Base-by-base conservation (phyloP, 148 eudicot genomes). In the Rhododendron ferrugineum region DNA sequence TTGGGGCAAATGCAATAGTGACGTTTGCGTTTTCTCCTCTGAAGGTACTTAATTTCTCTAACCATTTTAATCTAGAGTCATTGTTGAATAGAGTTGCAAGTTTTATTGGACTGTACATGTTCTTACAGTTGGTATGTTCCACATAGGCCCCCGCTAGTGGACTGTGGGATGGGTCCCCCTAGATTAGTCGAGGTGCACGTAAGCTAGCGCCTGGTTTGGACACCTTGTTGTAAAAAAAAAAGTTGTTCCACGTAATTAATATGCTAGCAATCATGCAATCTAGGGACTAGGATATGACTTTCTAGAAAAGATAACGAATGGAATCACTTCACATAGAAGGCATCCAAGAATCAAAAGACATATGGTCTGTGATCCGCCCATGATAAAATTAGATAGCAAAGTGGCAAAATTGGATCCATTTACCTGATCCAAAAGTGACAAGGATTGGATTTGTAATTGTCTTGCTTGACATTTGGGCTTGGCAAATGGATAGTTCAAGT, bases 11-110 rank as follows among this genome's bases (percentile, higher is more conserved):
- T 90, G 98, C 98, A 58, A 85, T 97, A 16, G 98, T 97, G 86
- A 88, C 98, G 36, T 95, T 97, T 70, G 88, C 99, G 30, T 97
- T 97, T 88, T 97, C 99, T 89, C 99, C 98, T 84, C 88, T 97
- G 75, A 81, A 95, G 99, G 99, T 95, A 82, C 78, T 49, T 78
- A 11, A 60, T 22, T 81, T 56, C 30, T 32, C 49, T 49, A 7
- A 16, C n/a, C 28, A 30, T n/a, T 73, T 37, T 80, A 40, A 32
- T 42, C 47, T 86, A 60, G 79, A 44, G 85, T 50, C 22, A 26
- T 72, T 1, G 2, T 40, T 62, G 62, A 82, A 44, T 23, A 6
- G 47, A 47, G 8, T 11, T n/a, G 42, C 30, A 5, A 82, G 64
- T 22, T 13, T 81, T 64, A 11, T 18, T 52, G 64, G 68, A 11